Percentiles rank a stretch among this genome's conserved stretches.
phyloP scores from a whole-genome alignment of 176 grass and related monocot genomes.

The Carex pumila region DNA sequence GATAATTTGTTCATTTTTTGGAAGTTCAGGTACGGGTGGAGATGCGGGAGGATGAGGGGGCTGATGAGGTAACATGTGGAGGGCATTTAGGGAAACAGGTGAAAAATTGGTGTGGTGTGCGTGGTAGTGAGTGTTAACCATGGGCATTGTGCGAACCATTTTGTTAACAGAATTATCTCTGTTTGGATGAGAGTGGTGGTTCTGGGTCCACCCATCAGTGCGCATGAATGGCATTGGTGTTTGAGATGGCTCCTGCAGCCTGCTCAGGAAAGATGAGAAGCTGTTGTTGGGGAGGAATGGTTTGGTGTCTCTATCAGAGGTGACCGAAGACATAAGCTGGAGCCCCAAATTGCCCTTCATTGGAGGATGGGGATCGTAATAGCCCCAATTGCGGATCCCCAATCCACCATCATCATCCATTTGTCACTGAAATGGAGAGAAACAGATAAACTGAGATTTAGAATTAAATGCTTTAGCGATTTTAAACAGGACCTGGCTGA shows the following conservation, averaged over 20 bases:
- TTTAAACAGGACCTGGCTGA: neutral
- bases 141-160: conserved; percentile 27
- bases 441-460: neutral
- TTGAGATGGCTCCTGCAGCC: conserved; percentile 12
- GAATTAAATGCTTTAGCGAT: neutral
- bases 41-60: conserved; percentile 19
- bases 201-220: conserved; percentile 39
- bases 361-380: conserved; percentile 41
- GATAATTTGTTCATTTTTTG: conserved; percentile 29
- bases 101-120: conserved; percentile 30
- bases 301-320: conserved; percentile 53
- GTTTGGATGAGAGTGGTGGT: conserved; percentile 9
- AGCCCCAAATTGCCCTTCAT: conserved; percentile 64
- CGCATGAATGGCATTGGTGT: conserved; percentile 38
- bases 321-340: conserved; percentile 65
- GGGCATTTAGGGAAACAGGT: conserved; percentile 21
- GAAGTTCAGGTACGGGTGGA: conserved; percentile 3
- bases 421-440: conserved; percentile 12
- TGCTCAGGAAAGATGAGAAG: conserved; percentile 23
- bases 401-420: conserved; percentile 77
- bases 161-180: conserved; percentile 25
- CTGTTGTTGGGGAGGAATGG: conserved; percentile 30
- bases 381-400: conserved; percentile 76
- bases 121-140: conserved; percentile 35
- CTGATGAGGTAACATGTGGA: conserved; percentile 48